These are phyloP conservation scores for Neurospora sp. DNA, from an alignment of 495 filamentous ascomycete genomes.

Conservation along the genomic window DNA sequence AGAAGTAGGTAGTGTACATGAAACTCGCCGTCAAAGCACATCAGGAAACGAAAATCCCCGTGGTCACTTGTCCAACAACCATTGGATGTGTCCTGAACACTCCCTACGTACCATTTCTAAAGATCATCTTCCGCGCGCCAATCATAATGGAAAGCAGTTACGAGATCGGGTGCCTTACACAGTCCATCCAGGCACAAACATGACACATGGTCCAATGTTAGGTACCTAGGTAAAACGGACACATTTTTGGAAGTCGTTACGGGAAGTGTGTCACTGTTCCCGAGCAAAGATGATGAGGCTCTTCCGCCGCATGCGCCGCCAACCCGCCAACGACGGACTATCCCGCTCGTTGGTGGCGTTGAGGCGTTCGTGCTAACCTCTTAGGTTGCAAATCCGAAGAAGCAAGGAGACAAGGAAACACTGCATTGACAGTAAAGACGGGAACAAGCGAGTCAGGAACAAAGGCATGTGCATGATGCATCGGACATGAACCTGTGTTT, in stretches of 20 bases:
- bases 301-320: not conserved
- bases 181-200: not conserved
- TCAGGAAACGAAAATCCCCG: not conserved
- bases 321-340: not conserved
- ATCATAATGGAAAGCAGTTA: not conserved
- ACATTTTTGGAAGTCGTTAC: not conserved
- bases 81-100: not conserved
- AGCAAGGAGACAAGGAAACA: not conserved
- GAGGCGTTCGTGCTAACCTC: not conserved
- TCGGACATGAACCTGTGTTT: not conserved
- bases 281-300: not conserved
- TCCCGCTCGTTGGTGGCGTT: not conserved
- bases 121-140: not conserved
- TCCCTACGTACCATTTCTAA: not conserved
- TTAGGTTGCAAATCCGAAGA: not conserved
- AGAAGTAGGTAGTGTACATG: not conserved
- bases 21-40: not conserved
- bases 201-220: not conserved
- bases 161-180: not conserved
- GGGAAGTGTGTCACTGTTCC: not conserved
- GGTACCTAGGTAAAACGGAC: not conserved
- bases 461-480: not conserved
- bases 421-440: not conserved
- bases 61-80: not conserved
- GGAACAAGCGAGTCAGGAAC: not conserved